Conservation (phyloP, 257 asterid species). For the Forsythia viridissima region DNA sequence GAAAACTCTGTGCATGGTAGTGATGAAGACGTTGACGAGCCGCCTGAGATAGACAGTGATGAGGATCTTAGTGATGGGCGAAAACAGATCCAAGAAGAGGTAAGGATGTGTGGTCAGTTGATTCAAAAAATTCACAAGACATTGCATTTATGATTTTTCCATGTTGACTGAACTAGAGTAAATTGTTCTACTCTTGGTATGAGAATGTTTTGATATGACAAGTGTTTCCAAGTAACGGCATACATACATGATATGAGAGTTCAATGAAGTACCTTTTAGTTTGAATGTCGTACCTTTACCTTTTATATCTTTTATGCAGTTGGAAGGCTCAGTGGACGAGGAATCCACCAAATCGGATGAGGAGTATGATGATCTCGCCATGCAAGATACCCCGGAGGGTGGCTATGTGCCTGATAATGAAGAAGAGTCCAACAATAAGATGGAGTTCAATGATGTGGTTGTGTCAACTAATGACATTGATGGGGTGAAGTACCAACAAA, state of each 20-base stretch:
- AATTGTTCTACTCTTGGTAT: constrained; percentile 4
- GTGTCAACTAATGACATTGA: constrained; percentile 8
- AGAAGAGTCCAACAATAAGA: constrained; percentile 29
- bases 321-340: constrained; percentile 94
- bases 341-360: constrained; percentile 81
- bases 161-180: background rate
- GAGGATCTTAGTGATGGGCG: constrained; percentile 77
- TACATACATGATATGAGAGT: background rate
- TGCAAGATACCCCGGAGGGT: constrained; percentile 52
- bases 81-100: constrained; percentile 69
- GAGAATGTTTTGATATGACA: background rate
- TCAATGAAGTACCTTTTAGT: background rate
- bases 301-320: constrained; percentile 34
- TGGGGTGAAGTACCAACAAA: constrained; percentile 44
- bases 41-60: constrained; percentile 76
- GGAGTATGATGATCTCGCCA: constrained; percentile 89
- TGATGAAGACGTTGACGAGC: constrained; percentile 91
- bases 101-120: constrained; percentile 18
- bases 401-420: constrained; percentile 58
- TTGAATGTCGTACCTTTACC: background rate
- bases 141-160: background rate
- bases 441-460: constrained; percentile 18
- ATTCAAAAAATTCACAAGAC: background rate
- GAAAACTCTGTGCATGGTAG: constrained; percentile 91
- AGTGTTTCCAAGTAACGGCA: background rate